Evolutionary conservation across 2,329 filamentous ascomycete species (phyloP).

Genomic region (Clonostachys byssicola): DNA sequence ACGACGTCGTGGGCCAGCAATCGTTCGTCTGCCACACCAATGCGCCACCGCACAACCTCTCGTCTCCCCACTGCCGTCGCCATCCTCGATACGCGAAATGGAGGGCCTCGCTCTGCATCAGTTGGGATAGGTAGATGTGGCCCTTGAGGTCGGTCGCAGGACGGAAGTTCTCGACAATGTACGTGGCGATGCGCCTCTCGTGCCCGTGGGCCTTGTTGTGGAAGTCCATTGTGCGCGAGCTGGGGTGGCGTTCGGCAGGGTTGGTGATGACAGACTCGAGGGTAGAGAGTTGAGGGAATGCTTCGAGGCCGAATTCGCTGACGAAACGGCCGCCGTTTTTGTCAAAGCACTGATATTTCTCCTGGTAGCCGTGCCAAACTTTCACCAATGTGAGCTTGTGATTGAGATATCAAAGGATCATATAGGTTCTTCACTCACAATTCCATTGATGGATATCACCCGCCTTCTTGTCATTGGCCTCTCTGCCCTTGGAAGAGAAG

Average conservation of each 20-base stretch:
- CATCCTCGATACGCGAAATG: conserved; percentile 40
- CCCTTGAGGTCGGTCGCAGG: neutral
- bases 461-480: conserved; percentile 62
- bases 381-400: too few relatives aligned
- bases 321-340: conserved; percentile 69
- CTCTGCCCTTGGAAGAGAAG: conserved; percentile 47
- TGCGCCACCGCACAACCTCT: conserved; percentile 54
- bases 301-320: conserved; percentile 70
- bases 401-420: too few relatives aligned
- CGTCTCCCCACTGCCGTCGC: conserved; percentile 56
- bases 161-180: conserved; percentile 69
- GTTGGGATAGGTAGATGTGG: conserved; percentile 31
- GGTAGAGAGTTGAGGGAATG: conserved; percentile 61
- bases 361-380: conserved; percentile 74
- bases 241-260: conserved; percentile 49
- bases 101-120: conserved; percentile 42
- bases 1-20: conserved; percentile 59
- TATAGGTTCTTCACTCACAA: neutral
- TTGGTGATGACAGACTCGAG: conserved; percentile 62
- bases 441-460: conserved; percentile 76
- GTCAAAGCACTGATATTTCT: conserved; percentile 72
- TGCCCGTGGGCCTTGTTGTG: conserved; percentile 78
- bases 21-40: conserved; percentile 64
- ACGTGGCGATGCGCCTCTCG: conserved; percentile 63
- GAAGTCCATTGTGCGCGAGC: conserved; percentile 71